phyloP scores from a whole-genome alignment of 2,329 filamentous ascomycete genomes.

The Cytospora paraplurivora region DNA sequence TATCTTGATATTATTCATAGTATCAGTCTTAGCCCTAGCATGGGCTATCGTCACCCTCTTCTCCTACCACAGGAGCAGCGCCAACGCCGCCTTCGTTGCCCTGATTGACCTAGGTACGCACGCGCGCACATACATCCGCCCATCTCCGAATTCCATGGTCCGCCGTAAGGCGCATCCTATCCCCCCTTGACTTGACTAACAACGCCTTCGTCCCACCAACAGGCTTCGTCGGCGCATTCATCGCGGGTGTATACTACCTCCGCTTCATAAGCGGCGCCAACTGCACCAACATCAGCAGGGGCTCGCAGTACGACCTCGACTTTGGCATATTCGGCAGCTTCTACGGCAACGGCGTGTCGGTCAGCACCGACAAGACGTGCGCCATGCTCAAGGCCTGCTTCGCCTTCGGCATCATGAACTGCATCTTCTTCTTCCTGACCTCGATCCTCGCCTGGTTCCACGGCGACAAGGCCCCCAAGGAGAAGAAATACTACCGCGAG shows the following conservation, averaged over 20 bases:
- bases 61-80: constrained; percentile 63
- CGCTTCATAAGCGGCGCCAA: constrained; percentile 62
- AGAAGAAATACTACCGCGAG: constrained; percentile 43
- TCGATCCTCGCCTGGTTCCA: constrained; percentile 67
- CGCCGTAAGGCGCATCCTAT: too few species aligned
- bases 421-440: constrained; percentile 78
- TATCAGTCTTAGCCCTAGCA: constrained; percentile 62
- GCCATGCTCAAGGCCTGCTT: constrained; percentile 90
- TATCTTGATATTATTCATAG: constrained; percentile 69
- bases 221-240: constrained; percentile 63
- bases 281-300: constrained; percentile 63
- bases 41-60: constrained; percentile 69
- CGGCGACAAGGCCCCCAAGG: constrained; percentile 46
- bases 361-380: constrained; percentile 73
- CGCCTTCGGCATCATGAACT: constrained; percentile 88
- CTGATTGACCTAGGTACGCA: constrained; percentile 55
- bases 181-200: not conserved
- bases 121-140: not conserved
- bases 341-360: constrained; percentile 51
- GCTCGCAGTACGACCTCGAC: constrained; percentile 55
- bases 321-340: constrained; percentile 65
- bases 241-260: constrained; percentile 62
- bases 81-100: constrained; percentile 63
- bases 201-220: not conserved
- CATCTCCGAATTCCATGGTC: too few species aligned